Conservation (phyloP, 2,329 filamentous ascomycete genomes). For the Cladosporium sp. region DNA sequence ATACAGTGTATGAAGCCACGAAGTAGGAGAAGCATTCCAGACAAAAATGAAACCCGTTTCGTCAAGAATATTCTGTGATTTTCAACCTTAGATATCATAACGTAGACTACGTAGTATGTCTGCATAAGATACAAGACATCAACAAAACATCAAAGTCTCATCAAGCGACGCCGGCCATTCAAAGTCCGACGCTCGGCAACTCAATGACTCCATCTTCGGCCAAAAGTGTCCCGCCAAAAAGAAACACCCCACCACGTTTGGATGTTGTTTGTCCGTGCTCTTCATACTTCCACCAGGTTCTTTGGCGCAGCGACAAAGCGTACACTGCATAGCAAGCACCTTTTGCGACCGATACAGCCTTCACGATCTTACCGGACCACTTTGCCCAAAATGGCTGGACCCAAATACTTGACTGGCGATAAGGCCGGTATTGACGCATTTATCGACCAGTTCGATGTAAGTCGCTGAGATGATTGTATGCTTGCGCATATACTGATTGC, state of each 20-base stretch:
- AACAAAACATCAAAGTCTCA: background rate
- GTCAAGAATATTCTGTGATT: too few species aligned
- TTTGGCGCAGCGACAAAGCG: background rate
- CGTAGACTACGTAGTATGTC: background rate
- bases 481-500: slow-evolving; percentile 17
- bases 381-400: background rate
- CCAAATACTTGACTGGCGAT: slow-evolving; percentile 74
- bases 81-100: too few species aligned
- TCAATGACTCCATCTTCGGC: slow-evolving; percentile 16
- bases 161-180: background rate
- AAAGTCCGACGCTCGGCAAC: slow-evolving; percentile 5
- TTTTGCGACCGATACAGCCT: background rate
- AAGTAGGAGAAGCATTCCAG: background rate
- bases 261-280: slow-evolving; percentile 11
- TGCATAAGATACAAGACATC: background rate
- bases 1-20: background rate
- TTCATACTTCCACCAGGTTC: background rate
- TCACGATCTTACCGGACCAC: background rate
- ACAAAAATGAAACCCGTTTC: background rate
- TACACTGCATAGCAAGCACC: background rate
- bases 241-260: slow-evolving; percentile 1
- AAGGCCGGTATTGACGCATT: slow-evolving; percentile 76
- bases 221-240: slow-evolving; percentile 10
- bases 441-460: slow-evolving; percentile 81
- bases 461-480: slow-evolving; percentile 41